Conservation (phyloP, 495 filamentous ascomycete species). For the Clavariopsis aquatica region DNA sequence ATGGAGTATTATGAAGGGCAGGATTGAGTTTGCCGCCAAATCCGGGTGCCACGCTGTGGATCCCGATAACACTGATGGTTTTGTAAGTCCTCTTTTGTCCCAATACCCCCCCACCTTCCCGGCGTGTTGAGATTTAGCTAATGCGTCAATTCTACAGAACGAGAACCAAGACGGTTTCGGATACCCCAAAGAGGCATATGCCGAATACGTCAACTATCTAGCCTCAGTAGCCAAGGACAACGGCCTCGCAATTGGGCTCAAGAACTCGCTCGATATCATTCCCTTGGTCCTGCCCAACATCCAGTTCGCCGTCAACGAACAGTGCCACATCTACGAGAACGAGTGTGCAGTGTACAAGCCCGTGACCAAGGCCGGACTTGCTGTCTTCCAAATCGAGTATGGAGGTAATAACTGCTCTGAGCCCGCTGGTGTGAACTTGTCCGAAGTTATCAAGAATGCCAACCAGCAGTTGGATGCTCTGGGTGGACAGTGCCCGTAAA, state of each 20-base stretch:
- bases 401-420: conserved; percentile 10
- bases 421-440: background rate
- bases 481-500: conserved; percentile 10
- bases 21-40: conserved; percentile 57
- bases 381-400: conserved; percentile 74
- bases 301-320: conserved; percentile 71
- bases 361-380: conserved; percentile 59
- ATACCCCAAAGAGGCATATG: conserved; percentile 54
- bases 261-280: conserved; percentile 64
- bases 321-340: conserved; percentile 56
- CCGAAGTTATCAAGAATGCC: background rate
- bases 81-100: conserved; percentile 45
- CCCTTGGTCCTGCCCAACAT: conserved; percentile 54
- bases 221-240: conserved; percentile 52
- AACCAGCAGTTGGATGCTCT: conserved; percentile 2
- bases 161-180: conserved; percentile 54
- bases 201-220: conserved; percentile 61
- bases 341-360: conserved; percentile 58
- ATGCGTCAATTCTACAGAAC: no score
- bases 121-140: no score
- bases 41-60: conserved; percentile 73
- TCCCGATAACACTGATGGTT: conserved; percentile 72
- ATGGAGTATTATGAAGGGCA: conserved; percentile 59
- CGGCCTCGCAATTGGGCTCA: conserved; percentile 59
- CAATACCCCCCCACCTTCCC: no score